A percentile compares a stretch with the other conserved stretches of the same genome.
Evolutionary conservation across 2,329 filamentous ascomycete genomes (phyloP).

Genomic region (Venturia nashicola): DNA sequence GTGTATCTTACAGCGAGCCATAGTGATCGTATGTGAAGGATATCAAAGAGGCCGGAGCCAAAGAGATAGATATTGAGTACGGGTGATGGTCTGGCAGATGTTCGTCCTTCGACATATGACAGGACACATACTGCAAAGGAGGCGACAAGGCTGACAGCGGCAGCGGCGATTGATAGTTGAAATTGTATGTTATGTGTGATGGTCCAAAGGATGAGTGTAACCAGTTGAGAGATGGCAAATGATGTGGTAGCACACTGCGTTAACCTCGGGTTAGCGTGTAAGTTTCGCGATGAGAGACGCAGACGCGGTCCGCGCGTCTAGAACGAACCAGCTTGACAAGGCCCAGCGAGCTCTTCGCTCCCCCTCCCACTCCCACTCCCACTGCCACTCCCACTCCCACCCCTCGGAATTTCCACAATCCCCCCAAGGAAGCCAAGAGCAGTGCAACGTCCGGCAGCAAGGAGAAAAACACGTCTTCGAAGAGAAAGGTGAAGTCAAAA

Average conservation of each 20-base stretch:
- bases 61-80: not conserved
- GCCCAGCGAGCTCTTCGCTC: not conserved
- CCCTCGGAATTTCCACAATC: not conserved
- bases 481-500: conserved; percentile 40
- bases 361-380: not conserved
- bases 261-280: not conserved
- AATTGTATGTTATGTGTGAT: not conserved
- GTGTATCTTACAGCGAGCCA: conserved; percentile 15
- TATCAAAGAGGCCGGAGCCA: conserved; percentile 10
- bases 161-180: not conserved
- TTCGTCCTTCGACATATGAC: not conserved
- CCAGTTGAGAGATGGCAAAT: not conserved
- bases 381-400: not conserved
- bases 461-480: conserved; percentile 36
- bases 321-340: not conserved
- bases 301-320: not conserved
- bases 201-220: not conserved
- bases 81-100: not conserved
- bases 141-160: not conserved
- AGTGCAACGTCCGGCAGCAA: conserved; percentile 23
- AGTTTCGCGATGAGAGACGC: not conserved
- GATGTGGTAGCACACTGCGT: not conserved
- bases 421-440: not conserved
- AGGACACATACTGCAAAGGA: not conserved
- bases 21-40: conserved; percentile 14